Evolutionary conservation across 23 red algal species (phyloP).

Genomic region (Cyanidiococcus yangmingshanensis): DNA sequence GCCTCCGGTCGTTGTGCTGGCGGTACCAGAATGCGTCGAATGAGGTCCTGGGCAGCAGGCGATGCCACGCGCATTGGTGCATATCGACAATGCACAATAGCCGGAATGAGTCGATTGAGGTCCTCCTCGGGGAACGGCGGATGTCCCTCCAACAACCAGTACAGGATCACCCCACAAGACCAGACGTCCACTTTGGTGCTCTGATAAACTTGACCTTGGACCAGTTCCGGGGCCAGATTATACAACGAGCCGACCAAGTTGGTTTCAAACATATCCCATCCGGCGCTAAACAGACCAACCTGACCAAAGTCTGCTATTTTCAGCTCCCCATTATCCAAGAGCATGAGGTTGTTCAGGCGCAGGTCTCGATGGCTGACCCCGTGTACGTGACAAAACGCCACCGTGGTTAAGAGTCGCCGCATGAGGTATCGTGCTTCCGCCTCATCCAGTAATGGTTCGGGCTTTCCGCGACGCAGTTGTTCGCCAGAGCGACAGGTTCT

Average conservation of each 20-base stretch:
- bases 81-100: conserved; percentile 46
- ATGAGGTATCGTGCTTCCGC: conserved; percentile 60
- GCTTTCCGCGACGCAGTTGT: not conserved
- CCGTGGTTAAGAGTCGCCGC: conserved; percentile 63
- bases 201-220: conserved; percentile 63
- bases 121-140: conserved; percentile 88
- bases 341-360: conserved; percentile 90
- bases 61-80: conserved; percentile 47
- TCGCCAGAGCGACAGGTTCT: conserved; percentile 21
- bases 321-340: conserved; percentile 64
- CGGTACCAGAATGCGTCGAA: conserved; percentile 65
- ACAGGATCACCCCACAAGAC: conserved; percentile 73
- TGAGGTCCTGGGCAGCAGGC: conserved; percentile 45
- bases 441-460: conserved; percentile 34
- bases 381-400: conserved; percentile 67
- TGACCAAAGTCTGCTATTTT: conserved; percentile 96
- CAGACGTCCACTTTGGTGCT: conserved; percentile 93
- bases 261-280: conserved; percentile 89
- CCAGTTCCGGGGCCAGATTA: conserved; percentile 82
- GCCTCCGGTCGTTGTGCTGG: conserved; percentile 29
- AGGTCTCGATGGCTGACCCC: conserved; percentile 89
- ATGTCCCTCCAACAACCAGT: conserved; percentile 70
- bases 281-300: conserved; percentile 69
- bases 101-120: conserved; percentile 44
- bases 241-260: conserved; percentile 77